A percentile compares a stretch with the other conserved stretches of the same genome.
phyloP scores from a whole-genome alignment of 176 grass and related monocot genomes.

The Juncus effusus region DNA sequence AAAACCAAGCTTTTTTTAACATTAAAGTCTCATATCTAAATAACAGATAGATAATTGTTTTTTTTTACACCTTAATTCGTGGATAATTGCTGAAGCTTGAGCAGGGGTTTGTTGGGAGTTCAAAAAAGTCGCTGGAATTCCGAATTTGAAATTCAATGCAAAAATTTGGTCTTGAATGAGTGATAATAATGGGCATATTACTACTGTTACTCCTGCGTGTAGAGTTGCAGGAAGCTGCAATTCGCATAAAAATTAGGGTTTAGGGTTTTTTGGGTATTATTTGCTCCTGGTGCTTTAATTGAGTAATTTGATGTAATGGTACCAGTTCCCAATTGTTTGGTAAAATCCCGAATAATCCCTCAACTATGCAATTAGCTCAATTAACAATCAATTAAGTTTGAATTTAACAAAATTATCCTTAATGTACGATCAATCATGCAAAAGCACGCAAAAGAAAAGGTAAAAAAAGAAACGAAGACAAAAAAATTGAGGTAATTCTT shows the following conservation, averaged over 20 bases:
- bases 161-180: conserved; percentile 94
- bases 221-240: conserved; percentile 88
- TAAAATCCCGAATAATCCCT: too few relatives aligned
- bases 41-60: background rate
- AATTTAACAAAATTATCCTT: too few relatives aligned
- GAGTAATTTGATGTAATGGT: too few relatives aligned
- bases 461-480: too few relatives aligned
- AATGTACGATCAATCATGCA: too few relatives aligned
- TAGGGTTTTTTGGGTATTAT: background rate
- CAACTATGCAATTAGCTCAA: too few relatives aligned
- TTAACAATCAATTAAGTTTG: too few relatives aligned
- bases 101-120: conserved; percentile 87
- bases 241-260: conserved; percentile 1
- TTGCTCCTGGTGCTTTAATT: background rate
- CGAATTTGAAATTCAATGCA: conserved; percentile 73
- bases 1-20: conserved; percentile 2
- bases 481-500: too few relatives aligned
- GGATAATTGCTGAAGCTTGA: conserved; percentile 65
- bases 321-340: too few relatives aligned
- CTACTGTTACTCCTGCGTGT: conserved; percentile 76
- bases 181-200: conserved; percentile 72
- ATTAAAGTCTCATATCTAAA: background rate
- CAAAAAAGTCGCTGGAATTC: conserved; percentile 68
- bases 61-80: conserved; percentile 55
- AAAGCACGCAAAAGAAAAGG: too few relatives aligned